A percentile compares a stretch with the other conserved stretches of the same genome.
Conservation (phyloP, 805 yeast species). For the Candida ascalaphidarum region DNA sequence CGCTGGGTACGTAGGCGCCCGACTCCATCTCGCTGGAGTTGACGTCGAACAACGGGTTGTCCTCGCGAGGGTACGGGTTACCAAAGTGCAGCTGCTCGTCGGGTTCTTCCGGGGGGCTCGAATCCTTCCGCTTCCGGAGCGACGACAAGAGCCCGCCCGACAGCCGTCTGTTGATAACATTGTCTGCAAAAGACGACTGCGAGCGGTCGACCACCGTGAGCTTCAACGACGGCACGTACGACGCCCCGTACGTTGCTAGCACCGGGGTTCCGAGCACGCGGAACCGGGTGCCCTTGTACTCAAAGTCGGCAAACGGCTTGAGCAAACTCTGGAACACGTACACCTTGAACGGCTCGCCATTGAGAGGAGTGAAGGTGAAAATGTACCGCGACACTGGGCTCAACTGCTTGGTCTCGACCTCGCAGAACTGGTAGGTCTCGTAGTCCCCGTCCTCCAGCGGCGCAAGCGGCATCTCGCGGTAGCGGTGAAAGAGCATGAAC, state of each 20-base stretch:
- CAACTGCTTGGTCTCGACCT: conserved; percentile 19
- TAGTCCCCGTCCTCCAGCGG: conserved; percentile 17
- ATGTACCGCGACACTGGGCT: conserved; percentile 18
- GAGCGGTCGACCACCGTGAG: conserved; percentile 23
- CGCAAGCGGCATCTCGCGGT: conserved; percentile 18
- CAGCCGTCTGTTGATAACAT: conserved; percentile 19
- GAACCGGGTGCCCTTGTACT: conserved; percentile 26
- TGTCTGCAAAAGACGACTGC: conserved; percentile 28
- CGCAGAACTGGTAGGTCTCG: conserved; percentile 27
- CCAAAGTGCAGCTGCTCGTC: conserved; percentile 1
- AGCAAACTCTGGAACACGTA: conserved; percentile 25
- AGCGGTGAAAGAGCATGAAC: conserved; percentile 21
- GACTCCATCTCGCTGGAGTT: too few species aligned
- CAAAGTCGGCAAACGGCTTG: conserved; percentile 32
- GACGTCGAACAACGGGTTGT: conserved; percentile 10
- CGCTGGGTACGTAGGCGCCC: conserved; percentile 16
- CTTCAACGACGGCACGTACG: conserved; percentile 24
- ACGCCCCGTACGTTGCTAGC: conserved; percentile 18
- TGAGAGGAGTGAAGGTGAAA: conserved; percentile 16
- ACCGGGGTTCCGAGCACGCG: conserved; percentile 29
- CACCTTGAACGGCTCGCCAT: conserved; percentile 13
- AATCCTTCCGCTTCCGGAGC: conserved; percentile 5
- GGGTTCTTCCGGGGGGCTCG: not conserved
- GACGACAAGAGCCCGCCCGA: conserved; percentile 15
- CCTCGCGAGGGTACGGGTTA: conserved; percentile 23